Percentiles rank a stretch among this genome's conserved stretches.
phyloP scores from a whole-genome alignment of 306 rosid genomes.

The Vigna unguiculata region DNA sequence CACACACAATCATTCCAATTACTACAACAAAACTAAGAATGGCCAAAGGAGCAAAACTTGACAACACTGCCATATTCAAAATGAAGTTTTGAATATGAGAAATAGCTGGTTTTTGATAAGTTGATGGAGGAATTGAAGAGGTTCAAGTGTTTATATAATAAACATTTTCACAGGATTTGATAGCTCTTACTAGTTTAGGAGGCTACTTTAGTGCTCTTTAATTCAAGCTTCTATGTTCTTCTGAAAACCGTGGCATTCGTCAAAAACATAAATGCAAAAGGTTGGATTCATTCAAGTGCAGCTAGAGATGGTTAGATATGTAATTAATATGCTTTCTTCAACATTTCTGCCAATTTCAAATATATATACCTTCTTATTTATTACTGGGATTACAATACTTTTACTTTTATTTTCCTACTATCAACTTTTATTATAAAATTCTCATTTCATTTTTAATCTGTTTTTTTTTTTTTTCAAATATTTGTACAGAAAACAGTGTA shows the following conservation, averaged over 20 bases:
- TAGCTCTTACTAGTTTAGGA: constrained; percentile 32
- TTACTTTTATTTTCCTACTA: too few relatives aligned
- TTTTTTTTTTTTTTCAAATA: too few relatives aligned
- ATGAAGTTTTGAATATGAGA: not conserved
- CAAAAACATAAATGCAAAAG: constrained; percentile 26
- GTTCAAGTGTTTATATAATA: constrained; percentile 42
- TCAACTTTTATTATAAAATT: too few relatives aligned
- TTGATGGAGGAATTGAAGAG: constrained; percentile 1
- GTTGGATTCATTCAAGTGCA: not conserved
- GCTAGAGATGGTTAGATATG: not conserved
- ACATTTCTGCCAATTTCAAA: not conserved
- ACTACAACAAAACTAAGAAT: constrained; percentile 22
- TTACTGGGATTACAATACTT: too few relatives aligned
- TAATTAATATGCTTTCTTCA: not conserved
- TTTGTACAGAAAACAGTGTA: too few relatives aligned
- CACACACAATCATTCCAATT: constrained; percentile 21
- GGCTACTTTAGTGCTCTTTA: constrained; percentile 42
- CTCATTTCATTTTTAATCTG: too few relatives aligned
- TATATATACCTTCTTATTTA: not conserved
- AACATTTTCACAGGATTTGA: not conserved
- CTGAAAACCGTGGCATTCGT: constrained; percentile 5
- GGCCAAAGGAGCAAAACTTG: constrained; percentile 10
- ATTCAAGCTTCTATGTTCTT: constrained; percentile 3
- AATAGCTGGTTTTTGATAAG: not conserved
- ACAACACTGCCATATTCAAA: constrained; percentile 34